Base-by-base conservation (phyloP, 495 filamentous ascomycete genomes). In the Arthonia radiata region DNA sequence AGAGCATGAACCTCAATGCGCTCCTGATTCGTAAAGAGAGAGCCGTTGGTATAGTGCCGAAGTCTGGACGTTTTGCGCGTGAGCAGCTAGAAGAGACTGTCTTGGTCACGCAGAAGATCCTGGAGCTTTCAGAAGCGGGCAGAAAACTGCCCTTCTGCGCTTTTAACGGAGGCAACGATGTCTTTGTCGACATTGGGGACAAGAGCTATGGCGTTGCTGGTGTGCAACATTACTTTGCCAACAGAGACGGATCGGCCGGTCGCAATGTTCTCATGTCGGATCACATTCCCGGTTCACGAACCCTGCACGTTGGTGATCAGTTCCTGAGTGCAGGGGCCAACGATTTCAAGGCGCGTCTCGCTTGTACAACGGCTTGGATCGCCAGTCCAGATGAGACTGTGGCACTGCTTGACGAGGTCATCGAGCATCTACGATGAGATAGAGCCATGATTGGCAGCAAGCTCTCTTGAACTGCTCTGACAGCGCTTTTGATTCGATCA, bases 181-280 rank as follows among this genome's bases (percentile, higher is more conserved):
- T 93, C 13, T 99, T 99, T 42, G 83, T 99, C 19, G 89, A 99
- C 49, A 93, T 99, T 37, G 89, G 89, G 26, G 89, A 99, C 46
- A 99, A 99, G 44, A 73, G 71, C 22, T 83, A 78, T 69, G 89
- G 89, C 32, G 89, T 99, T 13, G 53, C 74, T 7, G 78, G 74
- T 1, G 91, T 79, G 31, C 86, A 94, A 53, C 57, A 64, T n/a
- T 99, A 80, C 52, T 90, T 94, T 39, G 76, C 70, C 4, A 63
- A 59, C 6, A 70, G 77, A 27, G 57, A 61, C n/a, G n/a, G n/a
- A n/a, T n/a, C n/a, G n/a, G n/a, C n/a, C n/a, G n/a, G n/a, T n/a
- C n/a, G n/a, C n/a, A n/a, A n/a, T n/a, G n/a, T n/a, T n/a, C n/a
- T n/a, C n/a, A n/a, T n/a, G n/a, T n/a, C n/a, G n/a, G n/a, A n/a